phyloP scores from a whole-genome alignment of 2,329 filamentous ascomycete species.

The Phaeoacremonium minimum region DNA sequence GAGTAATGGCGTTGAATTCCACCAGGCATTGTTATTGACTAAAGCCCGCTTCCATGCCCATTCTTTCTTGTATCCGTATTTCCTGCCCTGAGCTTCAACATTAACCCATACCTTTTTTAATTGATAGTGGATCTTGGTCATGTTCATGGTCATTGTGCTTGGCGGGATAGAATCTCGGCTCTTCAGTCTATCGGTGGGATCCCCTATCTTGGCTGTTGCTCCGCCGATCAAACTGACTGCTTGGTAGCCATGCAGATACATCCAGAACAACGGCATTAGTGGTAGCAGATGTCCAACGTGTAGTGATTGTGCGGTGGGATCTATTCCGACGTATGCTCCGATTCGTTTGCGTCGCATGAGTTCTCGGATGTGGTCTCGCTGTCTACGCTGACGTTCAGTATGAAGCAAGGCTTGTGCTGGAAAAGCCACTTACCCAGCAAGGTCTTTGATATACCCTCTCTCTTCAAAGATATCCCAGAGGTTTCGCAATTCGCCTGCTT shows the following conservation, averaged over 20 bases:
- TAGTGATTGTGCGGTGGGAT: constrained; percentile 74
- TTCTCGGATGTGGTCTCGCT: constrained; percentile 51
- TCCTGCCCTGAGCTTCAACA: constrained; percentile 60
- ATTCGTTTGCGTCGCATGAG: constrained; percentile 63
- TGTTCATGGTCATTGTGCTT: constrained; percentile 56
- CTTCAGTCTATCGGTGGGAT: constrained; percentile 67
- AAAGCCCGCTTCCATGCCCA: constrained; percentile 65
- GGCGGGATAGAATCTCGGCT: constrained; percentile 51
- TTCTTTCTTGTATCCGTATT: constrained; percentile 59
- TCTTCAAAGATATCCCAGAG: constrained; percentile 65
- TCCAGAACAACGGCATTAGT: constrained; percentile 80
- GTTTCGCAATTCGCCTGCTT: constrained; percentile 42
- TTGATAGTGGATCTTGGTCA: constrained; percentile 65
- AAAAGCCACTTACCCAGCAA: constrained; percentile 58
- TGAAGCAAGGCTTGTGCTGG: not conserved
- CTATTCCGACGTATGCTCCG: constrained; percentile 75
- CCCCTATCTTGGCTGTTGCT: constrained; percentile 73
- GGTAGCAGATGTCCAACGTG: constrained; percentile 79
- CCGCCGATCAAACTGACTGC: constrained; percentile 67
- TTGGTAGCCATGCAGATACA: constrained; percentile 71
- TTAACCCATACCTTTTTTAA: constrained; percentile 70
- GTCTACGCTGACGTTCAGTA: constrained; percentile 21
- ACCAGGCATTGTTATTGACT: constrained; percentile 82
- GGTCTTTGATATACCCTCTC: constrained; percentile 69
- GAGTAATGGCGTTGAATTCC: constrained; percentile 65